phyloP scores from a whole-genome alignment of 768 basidiomycete genomes.

The Auriscalpium vulgare region DNA sequence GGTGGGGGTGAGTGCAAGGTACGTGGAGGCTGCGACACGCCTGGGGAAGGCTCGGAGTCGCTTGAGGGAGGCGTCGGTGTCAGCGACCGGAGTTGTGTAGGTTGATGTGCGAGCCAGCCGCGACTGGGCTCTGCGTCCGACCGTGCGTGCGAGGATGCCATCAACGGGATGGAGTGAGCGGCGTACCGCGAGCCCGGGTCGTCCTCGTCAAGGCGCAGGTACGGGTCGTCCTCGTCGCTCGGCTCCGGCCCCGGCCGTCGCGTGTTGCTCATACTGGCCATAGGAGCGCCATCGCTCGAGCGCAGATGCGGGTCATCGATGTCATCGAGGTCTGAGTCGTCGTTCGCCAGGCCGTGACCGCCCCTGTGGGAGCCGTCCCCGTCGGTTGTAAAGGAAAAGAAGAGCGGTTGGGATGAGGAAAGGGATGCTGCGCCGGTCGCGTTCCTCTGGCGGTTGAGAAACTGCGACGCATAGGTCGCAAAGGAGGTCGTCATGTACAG shows the following conservation, averaged over 20 bases:
- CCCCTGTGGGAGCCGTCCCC: slow-evolving; percentile 46
- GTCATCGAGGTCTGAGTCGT: slow-evolving; percentile 56
- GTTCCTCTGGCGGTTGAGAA: slow-evolving; percentile 54
- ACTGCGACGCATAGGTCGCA: slow-evolving; percentile 77
- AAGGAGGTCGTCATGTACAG: slow-evolving; percentile 55
- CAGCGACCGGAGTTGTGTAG: slow-evolving; percentile 51
- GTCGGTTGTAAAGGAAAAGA: slow-evolving; percentile 84
- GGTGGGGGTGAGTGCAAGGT: slow-evolving; percentile 16
- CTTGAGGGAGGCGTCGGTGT: slow-evolving; percentile 34
- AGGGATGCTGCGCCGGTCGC: slow-evolving; percentile 32
- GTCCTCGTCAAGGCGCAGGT: slow-evolving; percentile 68
- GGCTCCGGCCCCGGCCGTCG: slow-evolving; percentile 14
- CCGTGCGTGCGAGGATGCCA: slow-evolving; percentile 24
- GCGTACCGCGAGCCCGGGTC: slow-evolving; percentile 35
- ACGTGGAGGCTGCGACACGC: slow-evolving; percentile 21
- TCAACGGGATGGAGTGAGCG: slow-evolving; percentile 29
- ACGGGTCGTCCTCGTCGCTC: slow-evolving; percentile 66
- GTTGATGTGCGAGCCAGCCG: slow-evolving; percentile 67
- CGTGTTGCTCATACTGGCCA: slow-evolving; percentile 21
- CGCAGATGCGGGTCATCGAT: slow-evolving; percentile 70
- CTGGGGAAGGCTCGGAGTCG: slow-evolving; percentile 31
- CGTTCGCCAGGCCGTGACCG: slow-evolving; percentile 22
- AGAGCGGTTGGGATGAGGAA: slow-evolving; percentile 68
- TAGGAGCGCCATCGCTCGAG: slow-evolving; percentile 26
- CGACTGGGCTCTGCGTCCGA: slow-evolving; percentile 33